A percentile compares a stretch with the other conserved stretches of the same genome.
These are phyloP conservation scores for Fusarium temperatum DNA, from an alignment of 2,329 filamentous ascomycete species.

Conservation along the genomic window DNA sequence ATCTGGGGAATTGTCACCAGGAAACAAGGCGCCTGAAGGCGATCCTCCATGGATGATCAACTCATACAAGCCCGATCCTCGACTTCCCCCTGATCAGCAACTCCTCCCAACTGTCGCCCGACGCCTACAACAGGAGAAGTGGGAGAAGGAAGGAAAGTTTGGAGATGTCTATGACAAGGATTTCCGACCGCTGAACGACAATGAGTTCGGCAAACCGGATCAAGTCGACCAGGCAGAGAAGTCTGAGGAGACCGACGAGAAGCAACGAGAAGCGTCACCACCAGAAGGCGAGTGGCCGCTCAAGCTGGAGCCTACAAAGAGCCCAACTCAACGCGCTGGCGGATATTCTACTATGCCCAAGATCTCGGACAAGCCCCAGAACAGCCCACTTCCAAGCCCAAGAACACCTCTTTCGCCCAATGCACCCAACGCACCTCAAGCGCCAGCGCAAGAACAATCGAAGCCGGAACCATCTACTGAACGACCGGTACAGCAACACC, in stretches of 20 bases:
- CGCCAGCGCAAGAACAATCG: conserved; percentile 35
- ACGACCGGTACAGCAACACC: conserved; percentile 20
- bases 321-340: conserved; percentile 55
- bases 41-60: conserved; percentile 95
- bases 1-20: conserved; percentile 62
- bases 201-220: conserved; percentile 60
- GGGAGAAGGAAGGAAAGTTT: conserved; percentile 90
- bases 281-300: conserved; percentile 67
- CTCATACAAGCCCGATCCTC: conserved; percentile 95
- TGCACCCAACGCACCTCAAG: conserved; percentile 42
- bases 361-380: conserved; percentile 54
- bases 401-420: conserved; percentile 54
- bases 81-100: conserved; percentile 93
- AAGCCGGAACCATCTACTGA: conserved; percentile 24
- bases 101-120: conserved; percentile 93
- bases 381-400: conserved; percentile 55
- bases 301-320: conserved; percentile 56
- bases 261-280: conserved; percentile 21
- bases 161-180: conserved; percentile 87
- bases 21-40: conserved; percentile 80
- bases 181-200: conserved; percentile 82
- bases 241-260: conserved; percentile 19
- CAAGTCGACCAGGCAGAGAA: conserved; percentile 55
- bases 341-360: conserved; percentile 72
- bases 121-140: conserved; percentile 90